phyloP scores from a whole-genome alignment of 2,329 filamentous ascomycete species.

The Thielaviopsis ethacetica region DNA sequence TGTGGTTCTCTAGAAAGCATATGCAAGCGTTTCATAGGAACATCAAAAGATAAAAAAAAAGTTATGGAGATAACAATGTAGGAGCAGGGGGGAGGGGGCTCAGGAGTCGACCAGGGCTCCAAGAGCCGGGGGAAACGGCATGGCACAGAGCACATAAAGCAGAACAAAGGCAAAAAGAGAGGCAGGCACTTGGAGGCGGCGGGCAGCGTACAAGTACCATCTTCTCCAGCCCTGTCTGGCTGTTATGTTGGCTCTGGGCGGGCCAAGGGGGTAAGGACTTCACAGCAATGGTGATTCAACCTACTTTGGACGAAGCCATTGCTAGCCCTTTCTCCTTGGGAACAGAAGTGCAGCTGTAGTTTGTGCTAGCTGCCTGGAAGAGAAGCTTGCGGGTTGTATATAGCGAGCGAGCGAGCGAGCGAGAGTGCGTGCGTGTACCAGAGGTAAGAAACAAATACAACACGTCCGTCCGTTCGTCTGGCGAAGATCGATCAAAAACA shows the following conservation, averaged over 20 bases:
- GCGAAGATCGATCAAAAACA: neutral
- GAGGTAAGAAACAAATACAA: neutral
- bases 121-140: neutral
- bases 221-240: neutral
- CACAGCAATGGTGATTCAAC: slow-evolving; percentile 12
- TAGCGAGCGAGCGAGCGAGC: neutral
- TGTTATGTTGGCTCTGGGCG: neutral
- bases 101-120: neutral
- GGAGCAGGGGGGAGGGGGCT: neutral
- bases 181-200: neutral
- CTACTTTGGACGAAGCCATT: slow-evolving; percentile 13
- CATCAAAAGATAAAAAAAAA: neutral
- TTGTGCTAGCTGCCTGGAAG: slow-evolving; percentile 8
- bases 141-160: slow-evolving; percentile 1
- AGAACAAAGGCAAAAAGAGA: neutral
- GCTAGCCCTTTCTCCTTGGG: slow-evolving; percentile 13
- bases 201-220: neutral
- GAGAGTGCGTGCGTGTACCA: slow-evolving; percentile 1
- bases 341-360: neutral
- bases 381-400: slow-evolving; percentile 7
- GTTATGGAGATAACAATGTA: neutral
- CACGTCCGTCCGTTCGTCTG: slow-evolving; percentile 1
- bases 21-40: neutral
- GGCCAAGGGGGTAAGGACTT: slow-evolving; percentile 12
- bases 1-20: neutral